Percentiles rank a stretch among this genome's conserved stretches.
Conservation (phyloP, 75 land plant genomes). For the Cryptomeria japonica region DNA sequence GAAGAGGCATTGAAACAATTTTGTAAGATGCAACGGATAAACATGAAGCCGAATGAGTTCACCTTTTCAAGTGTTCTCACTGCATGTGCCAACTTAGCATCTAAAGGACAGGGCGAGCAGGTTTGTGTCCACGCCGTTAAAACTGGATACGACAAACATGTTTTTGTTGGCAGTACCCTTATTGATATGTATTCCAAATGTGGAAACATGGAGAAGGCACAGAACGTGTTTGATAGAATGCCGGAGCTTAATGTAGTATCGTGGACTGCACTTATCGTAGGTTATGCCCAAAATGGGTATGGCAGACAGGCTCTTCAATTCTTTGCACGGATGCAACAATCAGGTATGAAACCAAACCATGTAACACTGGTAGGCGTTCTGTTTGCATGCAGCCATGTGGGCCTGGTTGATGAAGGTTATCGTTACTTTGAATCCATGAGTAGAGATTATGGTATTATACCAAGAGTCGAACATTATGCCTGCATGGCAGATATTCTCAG, state of each 20-base stretch:
- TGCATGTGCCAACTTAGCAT: slow-evolving; percentile 11
- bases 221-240: slow-evolving; percentile 19
- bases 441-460: background rate
- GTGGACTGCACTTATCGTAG: slow-evolving; percentile 30
- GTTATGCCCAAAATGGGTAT: slow-evolving; percentile 29
- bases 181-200: slow-evolving; percentile 39
- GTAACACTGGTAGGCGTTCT: slow-evolving; percentile 30
- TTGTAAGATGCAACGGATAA: too few species aligned
- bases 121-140: slow-evolving; percentile 18
- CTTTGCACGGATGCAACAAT: slow-evolving; percentile 18
- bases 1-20: too few species aligned
- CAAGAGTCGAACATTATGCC: slow-evolving; percentile 10
- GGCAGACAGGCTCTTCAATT: slow-evolving; percentile 15
- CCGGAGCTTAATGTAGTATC: slow-evolving; percentile 20
- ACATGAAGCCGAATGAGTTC: slow-evolving; percentile 24
- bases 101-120: slow-evolving; percentile 14
- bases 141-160: slow-evolving; percentile 7
- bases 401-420: slow-evolving; percentile 13
- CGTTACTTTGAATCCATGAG: background rate
- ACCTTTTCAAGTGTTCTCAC: slow-evolving; percentile 25
- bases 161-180: slow-evolving; percentile 21
- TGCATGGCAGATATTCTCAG: slow-evolving; percentile 21
- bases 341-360: slow-evolving; percentile 23
- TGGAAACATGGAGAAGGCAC: slow-evolving; percentile 19
- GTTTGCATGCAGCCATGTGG: slow-evolving; percentile 26